Conservation (phyloP, 306 rosid genomes). For the Hippophae gyantsensis region DNA sequence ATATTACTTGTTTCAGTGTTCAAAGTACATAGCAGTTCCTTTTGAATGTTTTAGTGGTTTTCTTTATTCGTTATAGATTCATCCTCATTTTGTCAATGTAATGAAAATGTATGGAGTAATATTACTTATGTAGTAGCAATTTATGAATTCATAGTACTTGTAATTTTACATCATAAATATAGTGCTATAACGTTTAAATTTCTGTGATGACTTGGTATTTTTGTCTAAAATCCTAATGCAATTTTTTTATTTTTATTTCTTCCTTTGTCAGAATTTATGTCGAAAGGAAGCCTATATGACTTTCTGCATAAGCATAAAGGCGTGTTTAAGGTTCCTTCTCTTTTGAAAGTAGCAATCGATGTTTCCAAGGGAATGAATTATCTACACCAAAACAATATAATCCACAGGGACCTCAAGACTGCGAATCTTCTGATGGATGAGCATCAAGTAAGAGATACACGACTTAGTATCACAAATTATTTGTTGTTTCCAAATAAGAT, state of each 20-base stretch:
- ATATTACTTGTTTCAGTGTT: constrained; percentile 7
- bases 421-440: constrained; percentile 99
- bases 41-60: neutral
- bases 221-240: constrained; percentile 17
- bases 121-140: too few species aligned
- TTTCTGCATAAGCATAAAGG: constrained; percentile 92
- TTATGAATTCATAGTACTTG: too few species aligned
- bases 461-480: constrained; percentile 15
- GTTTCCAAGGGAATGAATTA: constrained; percentile 95
- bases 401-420: constrained; percentile 99
- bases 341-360: constrained; percentile 86
- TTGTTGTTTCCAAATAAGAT: constrained; percentile 4
- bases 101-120: too few species aligned
- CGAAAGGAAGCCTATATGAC: constrained; percentile 87
- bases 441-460: constrained; percentile 58
- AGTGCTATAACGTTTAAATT: constrained; percentile 5
- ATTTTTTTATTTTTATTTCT: constrained; percentile 33
- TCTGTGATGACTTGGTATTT: constrained; percentile 24
- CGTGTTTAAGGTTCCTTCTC: constrained; percentile 81
- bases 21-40: constrained; percentile 10
- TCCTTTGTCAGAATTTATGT: constrained; percentile 77
- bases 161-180: neutral
- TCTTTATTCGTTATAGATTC: too few species aligned
- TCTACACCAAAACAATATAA: constrained; percentile 94
- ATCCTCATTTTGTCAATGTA: too few species aligned